Base-by-base conservation (phyloP, 1,284 basidiomycete species). In the Microbotryum lychnidis-dioicae region DNA sequence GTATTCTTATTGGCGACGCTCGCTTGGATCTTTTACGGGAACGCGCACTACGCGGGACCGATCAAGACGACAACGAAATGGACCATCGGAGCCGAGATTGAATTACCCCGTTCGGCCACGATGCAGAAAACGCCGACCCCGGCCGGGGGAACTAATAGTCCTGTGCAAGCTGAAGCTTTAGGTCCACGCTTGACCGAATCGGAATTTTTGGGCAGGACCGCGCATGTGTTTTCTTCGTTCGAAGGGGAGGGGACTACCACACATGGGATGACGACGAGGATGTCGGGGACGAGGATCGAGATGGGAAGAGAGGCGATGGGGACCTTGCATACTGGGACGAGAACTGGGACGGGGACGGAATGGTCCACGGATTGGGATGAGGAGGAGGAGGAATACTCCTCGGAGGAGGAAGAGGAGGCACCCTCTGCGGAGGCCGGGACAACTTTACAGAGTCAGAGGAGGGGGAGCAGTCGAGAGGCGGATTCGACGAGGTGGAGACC, bases 1-100 rank as follows among this genome's bases (percentile, higher is more conserved):
- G 65, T 69, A 2, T 48, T 66, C 18, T 25, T 70, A 3, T 59
- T 68, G 8, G 45, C 54, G 1, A 63, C 64, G 1, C 27, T 69
- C 8, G 55, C 66, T 1, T 71, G 71, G 70, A 49, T 72, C 4
- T 33, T 71, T 12, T 72, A 70, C 56, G 71, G 70, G 27, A 70
- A 71, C 37, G 66, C 53, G 1, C 57, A 59, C 25, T 72, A 72
- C 56, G 68, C 71, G 20, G 71, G 71, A 1, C 71, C 71, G 16
- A 72, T 72, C 66, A 70, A 71, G 31, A 63, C 68, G 25, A 68
- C 66, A 7, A 69, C 67, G 0, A 57, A 60, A n/a, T 69, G 65
- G 65, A 69, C 67, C 10, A 63, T 67, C 44, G 67, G 67, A 49
- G 65, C 67, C 46, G 67, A 69, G 50, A 60, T 69, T 44, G 67